These are phyloP conservation scores for Melaleuca alternifolia DNA, from an alignment of 345 rosid species.

Conservation along the genomic window DNA sequence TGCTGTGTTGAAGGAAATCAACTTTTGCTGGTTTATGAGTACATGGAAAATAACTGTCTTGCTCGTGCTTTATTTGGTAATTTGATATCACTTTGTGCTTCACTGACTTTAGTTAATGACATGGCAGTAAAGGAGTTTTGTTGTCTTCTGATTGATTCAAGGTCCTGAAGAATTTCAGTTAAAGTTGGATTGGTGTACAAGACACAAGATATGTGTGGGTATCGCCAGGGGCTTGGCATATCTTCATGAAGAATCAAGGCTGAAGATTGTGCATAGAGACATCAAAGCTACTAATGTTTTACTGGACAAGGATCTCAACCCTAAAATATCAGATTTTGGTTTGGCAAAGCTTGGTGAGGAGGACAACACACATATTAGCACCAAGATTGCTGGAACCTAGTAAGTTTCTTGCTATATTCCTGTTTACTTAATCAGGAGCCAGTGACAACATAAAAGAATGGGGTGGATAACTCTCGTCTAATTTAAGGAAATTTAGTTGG, in stretches of 20 bases:
- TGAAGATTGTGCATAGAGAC: conserved; percentile 30
- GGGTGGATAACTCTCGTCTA: neutral
- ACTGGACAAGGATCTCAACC: conserved; percentile 14
- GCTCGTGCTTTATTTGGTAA: conserved; percentile 10
- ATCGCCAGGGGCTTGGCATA: conserved; percentile 22
- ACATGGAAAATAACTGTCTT: conserved; percentile 19
- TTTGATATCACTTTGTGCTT: neutral
- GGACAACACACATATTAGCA: conserved; percentile 26
- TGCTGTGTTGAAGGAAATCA: conserved; percentile 19
- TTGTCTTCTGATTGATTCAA: neutral
- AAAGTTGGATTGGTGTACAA: conserved; percentile 8
- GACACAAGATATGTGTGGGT: conserved; percentile 21
- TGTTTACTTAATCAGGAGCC: no score
- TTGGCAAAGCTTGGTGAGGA: conserved; percentile 27
- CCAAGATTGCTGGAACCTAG: conserved; percentile 23
- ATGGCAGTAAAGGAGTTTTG: neutral
- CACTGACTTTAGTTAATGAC: neutral
- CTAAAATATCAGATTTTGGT: conserved; percentile 32
- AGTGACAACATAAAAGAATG: neutral
- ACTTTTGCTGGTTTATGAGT: conserved; percentile 10
- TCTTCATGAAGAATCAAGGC: conserved; percentile 27
- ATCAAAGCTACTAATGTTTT: conserved; percentile 26
- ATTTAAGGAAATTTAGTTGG: neutral
- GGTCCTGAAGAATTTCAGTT: conserved; percentile 1
- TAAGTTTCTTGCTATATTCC: no score